A percentile compares a stretch with the other conserved stretches of the same genome.
Evolutionary conservation across 202 grass and related monocot species (phyloP).

Genomic region (Elaeis oleifera): DNA sequence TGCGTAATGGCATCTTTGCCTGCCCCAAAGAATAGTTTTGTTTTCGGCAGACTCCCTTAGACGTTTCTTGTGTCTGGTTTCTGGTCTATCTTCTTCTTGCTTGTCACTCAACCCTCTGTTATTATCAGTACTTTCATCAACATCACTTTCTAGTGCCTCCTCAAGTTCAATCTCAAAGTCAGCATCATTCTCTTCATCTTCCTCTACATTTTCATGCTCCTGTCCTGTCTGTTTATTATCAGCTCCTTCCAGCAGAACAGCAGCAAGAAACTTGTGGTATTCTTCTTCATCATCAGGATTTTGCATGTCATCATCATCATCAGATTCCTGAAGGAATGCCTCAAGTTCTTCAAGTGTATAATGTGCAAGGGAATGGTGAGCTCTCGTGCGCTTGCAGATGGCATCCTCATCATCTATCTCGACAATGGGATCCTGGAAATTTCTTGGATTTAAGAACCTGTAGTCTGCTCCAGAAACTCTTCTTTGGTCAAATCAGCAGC

Average conservation of each 20-base stretch:
- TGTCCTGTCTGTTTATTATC: constrained; percentile 38
- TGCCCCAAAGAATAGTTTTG: constrained; percentile 24
- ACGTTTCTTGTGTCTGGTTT: constrained; percentile 60
- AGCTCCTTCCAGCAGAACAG: constrained; percentile 52
- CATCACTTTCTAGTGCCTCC: constrained; percentile 88
- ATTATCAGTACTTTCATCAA: constrained; percentile 55
- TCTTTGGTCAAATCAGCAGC: constrained; percentile 22
- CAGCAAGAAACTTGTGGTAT: constrained; percentile 86
- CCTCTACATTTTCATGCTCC: constrained; percentile 63
- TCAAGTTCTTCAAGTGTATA: constrained; percentile 80
- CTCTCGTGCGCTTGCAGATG: constrained; percentile 60
- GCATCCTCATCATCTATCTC: constrained; percentile 58
- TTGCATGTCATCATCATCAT: constrained; percentile 58
- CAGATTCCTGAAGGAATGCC: constrained; percentile 89
- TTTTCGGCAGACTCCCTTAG: constrained; percentile 31
- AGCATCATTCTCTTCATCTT: constrained; percentile 86
- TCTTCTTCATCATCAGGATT: constrained; percentile 95
- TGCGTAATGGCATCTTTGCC: constrained; percentile 32
- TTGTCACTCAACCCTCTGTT: constrained; percentile 21
- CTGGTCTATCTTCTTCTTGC: constrained; percentile 43
- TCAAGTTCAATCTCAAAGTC: constrained; percentile 93
- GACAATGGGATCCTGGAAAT: neutral
- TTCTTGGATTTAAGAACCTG: constrained; percentile 4
- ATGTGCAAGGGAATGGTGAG: constrained; percentile 56
- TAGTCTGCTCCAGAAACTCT: constrained; percentile 13